These are phyloP conservation scores for Ballota nigra DNA, from an alignment of 257 asterid species.

Conservation along the genomic window DNA sequence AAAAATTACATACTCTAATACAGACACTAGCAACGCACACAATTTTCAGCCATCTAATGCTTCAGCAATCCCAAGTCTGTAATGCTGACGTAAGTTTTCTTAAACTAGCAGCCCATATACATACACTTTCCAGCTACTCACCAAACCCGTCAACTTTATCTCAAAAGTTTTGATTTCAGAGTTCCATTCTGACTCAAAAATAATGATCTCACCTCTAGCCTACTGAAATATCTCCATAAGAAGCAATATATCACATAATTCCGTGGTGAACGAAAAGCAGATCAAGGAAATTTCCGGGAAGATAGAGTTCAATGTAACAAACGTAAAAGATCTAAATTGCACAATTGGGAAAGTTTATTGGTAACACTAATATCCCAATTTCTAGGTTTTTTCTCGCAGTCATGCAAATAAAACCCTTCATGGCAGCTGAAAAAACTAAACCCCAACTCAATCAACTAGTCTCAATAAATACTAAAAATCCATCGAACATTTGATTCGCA, in stretches of 20 bases:
- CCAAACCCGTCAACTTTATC: slow-evolving; percentile 1
- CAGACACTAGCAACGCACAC: background rate
- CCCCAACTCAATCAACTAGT: slow-evolving; percentile 18
- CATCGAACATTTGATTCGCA: background rate
- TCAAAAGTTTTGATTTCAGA: background rate
- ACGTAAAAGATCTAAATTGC: slow-evolving; percentile 2
- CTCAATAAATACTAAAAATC: background rate
- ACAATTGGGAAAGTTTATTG: background rate
- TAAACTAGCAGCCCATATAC: background rate
- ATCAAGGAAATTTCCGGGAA: background rate
- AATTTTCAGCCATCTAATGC: background rate
- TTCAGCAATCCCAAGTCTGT: background rate
- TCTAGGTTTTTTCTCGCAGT: background rate
- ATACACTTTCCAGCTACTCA: background rate
- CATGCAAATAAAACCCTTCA: background rate
- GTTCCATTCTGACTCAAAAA: background rate
- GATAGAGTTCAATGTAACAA: slow-evolving; percentile 4
- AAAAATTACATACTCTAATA: background rate
- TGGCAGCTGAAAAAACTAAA: slow-evolving; percentile 24
- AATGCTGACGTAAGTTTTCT: background rate
- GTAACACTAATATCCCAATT: background rate
- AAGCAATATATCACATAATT: background rate
- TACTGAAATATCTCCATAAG: background rate
- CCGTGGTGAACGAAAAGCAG: background rate
- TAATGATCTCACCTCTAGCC: background rate